Conservation (phyloP, 192 early-diverging fungal genomes). For the Mortierella antarctica region DNA sequence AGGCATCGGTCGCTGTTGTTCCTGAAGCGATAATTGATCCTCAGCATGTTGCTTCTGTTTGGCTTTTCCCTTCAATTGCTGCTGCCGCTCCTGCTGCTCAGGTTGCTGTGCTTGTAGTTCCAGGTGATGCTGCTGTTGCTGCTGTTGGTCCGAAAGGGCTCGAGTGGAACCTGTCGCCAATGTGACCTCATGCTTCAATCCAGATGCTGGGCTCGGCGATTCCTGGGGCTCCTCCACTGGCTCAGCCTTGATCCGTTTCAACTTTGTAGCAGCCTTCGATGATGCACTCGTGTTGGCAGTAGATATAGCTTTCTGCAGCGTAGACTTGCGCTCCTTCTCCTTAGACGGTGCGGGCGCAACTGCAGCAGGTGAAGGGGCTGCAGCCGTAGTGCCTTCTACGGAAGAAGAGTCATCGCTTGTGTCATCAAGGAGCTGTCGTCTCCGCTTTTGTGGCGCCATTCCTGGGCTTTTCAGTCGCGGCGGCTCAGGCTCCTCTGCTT, state of each 20-base stretch:
- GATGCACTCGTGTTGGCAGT: too few species aligned
- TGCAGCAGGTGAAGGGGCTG: neutral
- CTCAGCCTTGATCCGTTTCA: slow-evolving; percentile 39
- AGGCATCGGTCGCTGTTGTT: slow-evolving; percentile 19
- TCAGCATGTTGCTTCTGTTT: neutral
- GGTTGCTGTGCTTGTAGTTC: slow-evolving; percentile 2
- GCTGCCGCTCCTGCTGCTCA: neutral
- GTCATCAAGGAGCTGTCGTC: slow-evolving; percentile 38
- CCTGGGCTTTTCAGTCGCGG: slow-evolving; percentile 21
- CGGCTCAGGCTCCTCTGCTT: neutral
- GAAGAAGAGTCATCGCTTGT: slow-evolving; percentile 27
- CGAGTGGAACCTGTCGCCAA: too few species aligned
- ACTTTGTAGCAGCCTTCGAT: slow-evolving; percentile 16
- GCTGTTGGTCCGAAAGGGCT: neutral
- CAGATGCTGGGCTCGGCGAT: too few species aligned
- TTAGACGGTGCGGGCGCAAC: neutral
- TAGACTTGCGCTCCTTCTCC: too few species aligned
- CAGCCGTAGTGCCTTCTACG: neutral
- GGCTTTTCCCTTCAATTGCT: neutral
- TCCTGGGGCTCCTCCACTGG: neutral
- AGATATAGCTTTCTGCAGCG: too few species aligned
- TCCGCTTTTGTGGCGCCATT: slow-evolving; percentile 34
- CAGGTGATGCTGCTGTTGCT: slow-evolving; percentile 4
- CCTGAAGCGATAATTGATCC: neutral
- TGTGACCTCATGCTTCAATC: too few species aligned